Evolutionary conservation across 306 rosid genomes (phyloP), one percentile per base, ranked within the genome.

Genomic region (Ormosia emarginata): DNA sequence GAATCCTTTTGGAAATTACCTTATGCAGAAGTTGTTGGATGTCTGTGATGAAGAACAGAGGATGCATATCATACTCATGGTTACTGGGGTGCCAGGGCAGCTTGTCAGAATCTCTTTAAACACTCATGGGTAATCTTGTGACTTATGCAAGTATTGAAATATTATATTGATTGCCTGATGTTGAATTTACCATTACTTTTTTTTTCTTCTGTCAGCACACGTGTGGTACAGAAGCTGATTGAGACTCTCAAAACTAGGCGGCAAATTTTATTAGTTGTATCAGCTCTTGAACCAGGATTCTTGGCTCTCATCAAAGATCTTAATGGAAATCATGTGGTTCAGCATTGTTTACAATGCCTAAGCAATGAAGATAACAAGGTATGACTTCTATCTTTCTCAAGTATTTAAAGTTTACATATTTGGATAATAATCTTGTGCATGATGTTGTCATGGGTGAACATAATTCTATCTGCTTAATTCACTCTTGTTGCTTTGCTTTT

Each of bases 241-340:
- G 91, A 92, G 83, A 90, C 92, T 81, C 92, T 92, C 57, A 80
- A 86, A 86, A 88, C 89, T 37, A 82, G 79, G 72, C 89, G 75
- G 46, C 89, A 92, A 82, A 76, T 87, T 81, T 79, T 85, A 39
- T 66, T 88, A 78, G 86, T 87, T 34, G 83, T 86, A 58, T 82
- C 91, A 3, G 91, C 91, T 59, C 90, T 92, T 70, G 91, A 86
- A 81, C 84, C 92, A 13, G 94, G 94, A 52, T 88, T 88, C 83
- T 81, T 90, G 81, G 77, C 83, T 49, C 94, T 92, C 74, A 87
- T 92, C 81, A 90, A 83, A 74, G 88, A 90, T 80, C 77, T 84
- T 18, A 89, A 90, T 83, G 97, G 97, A 47, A 90, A 90, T 83
- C 97, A 92, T 39, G 94, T 92, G 62, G 81, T 90, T 71, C 97